Evolutionary conservation across 805 yeast genomes (phyloP).

Genomic region (Spathaspora passalidarum): DNA sequence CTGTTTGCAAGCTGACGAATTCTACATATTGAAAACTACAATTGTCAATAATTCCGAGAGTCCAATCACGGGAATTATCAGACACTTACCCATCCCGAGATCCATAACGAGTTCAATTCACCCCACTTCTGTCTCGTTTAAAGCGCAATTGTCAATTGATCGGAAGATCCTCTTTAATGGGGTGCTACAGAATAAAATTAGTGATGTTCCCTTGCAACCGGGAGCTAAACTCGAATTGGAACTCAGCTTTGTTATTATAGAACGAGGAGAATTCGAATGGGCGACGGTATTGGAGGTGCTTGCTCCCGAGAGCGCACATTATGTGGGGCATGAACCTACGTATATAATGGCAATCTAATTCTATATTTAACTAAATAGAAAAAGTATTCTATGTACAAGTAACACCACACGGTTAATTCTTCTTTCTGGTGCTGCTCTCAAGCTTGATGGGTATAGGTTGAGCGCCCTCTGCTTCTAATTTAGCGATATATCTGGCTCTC

Average conservation of each 20-base stretch:
- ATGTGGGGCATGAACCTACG: slow-evolving; percentile 30
- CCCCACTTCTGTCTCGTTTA: slow-evolving; percentile 6
- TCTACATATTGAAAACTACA: slow-evolving; percentile 48
- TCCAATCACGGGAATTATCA: slow-evolving; percentile 50
- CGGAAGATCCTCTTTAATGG: slow-evolving; percentile 72
- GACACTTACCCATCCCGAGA: slow-evolving; percentile 49
- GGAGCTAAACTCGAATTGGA: slow-evolving; percentile 40
- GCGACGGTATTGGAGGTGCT: slow-evolving; percentile 42
- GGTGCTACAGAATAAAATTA: slow-evolving; percentile 50
- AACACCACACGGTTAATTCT: background rate
- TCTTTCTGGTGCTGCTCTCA: slow-evolving; percentile 8
- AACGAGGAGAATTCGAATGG: slow-evolving; percentile 81
- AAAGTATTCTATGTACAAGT: background rate
- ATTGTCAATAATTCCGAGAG: slow-evolving; percentile 47
- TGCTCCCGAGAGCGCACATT: slow-evolving; percentile 15
- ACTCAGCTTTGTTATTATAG: slow-evolving; percentile 63
- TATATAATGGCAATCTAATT: slow-evolving; percentile 20
- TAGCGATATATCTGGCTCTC: slow-evolving; percentile 63
- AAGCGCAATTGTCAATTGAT: slow-evolving; percentile 40
- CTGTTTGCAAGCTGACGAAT: slow-evolving; percentile 42
- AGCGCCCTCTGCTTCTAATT: slow-evolving; percentile 71
- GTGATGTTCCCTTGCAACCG: slow-evolving; percentile 31
- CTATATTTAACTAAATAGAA: background rate
- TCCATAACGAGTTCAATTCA: no score
- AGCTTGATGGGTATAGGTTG: slow-evolving; percentile 31